Conservation (phyloP, 2,329 filamentous ascomycete genomes). For the Myrmaecium sp. region DNA sequence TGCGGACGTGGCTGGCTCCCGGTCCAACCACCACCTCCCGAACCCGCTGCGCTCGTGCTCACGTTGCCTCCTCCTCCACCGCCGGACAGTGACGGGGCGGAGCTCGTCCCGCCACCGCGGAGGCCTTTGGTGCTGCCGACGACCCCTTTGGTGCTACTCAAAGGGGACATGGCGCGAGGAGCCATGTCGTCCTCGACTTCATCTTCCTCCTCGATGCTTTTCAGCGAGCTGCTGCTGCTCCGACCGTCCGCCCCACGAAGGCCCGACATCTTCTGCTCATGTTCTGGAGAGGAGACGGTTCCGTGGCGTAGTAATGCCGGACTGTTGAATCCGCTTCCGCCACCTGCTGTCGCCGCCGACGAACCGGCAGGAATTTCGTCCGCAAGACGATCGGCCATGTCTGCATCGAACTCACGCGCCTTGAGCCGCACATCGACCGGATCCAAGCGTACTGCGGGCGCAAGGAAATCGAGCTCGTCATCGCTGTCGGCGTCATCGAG, state of each 20-base stretch:
- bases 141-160: background rate
- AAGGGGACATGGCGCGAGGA: background rate
- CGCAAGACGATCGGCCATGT: slow-evolving; percentile 28
- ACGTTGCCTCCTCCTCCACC: too few species aligned
- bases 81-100: too few species aligned
- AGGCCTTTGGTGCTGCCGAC: too few species aligned
- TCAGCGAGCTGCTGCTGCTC: background rate
- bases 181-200: background rate
- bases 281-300: too few species aligned
- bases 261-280: too few species aligned
- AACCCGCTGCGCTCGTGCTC: too few species aligned
- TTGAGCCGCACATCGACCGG: slow-evolving; percentile 22
- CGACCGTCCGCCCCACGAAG: slow-evolving; percentile 1
- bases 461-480: slow-evolving; percentile 27
- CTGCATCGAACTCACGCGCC: slow-evolving; percentile 30
- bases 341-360: slow-evolving; percentile 30
- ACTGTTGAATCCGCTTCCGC: slow-evolving; percentile 29
- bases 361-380: slow-evolving; percentile 32
- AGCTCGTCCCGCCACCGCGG: too few species aligned
- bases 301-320: too few species aligned
- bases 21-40: too few species aligned
- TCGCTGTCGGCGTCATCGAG: slow-evolving; percentile 17
- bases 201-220: background rate
- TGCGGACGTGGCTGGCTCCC: too few species aligned
- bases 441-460: slow-evolving; percentile 25